phyloP scores from a whole-genome alignment of 306 rosid genomes.

The Trichosanthes truncata region DNA sequence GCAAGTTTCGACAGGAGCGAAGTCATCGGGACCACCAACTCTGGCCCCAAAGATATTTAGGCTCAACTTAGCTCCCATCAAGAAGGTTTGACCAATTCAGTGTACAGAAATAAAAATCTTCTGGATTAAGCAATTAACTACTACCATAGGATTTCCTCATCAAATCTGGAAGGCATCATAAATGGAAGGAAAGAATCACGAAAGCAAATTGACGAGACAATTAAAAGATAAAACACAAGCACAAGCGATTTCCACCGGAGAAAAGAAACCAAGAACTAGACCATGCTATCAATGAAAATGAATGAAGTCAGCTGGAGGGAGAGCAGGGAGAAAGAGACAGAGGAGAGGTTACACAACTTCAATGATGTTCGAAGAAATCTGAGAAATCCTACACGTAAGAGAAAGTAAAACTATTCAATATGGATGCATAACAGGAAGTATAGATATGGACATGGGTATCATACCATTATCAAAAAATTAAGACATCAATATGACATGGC shows the following conservation, averaged over 20 bases:
- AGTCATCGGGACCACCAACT: slow-evolving; percentile 23
- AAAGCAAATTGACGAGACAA: not conserved
- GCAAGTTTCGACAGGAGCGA: slow-evolving; percentile 33
- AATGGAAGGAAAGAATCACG: not conserved
- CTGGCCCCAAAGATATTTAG: slow-evolving; percentile 27
- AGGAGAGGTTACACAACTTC: not conserved
- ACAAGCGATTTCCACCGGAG: not conserved
- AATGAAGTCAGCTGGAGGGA: not conserved
- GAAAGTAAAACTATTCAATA: not conserved
- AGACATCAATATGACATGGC: not conserved
- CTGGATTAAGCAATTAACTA: not conserved
- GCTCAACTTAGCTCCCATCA: slow-evolving; percentile 72
- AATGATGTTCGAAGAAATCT: not conserved
- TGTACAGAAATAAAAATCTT: not conserved
- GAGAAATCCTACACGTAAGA: not conserved
- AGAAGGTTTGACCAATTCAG: slow-evolving; percentile 3
- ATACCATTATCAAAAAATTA: not conserved
- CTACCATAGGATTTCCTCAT: not conserved
- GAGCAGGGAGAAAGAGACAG: not conserved
- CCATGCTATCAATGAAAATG: not conserved
- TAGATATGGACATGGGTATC: not conserved
- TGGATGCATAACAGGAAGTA: not conserved
- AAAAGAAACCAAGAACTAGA: not conserved
- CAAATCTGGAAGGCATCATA: slow-evolving; percentile 6
- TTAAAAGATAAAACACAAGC: not conserved